Conservation (phyloP, 2,329 filamentous ascomycete genomes). For the Aspergillus ruber region DNA sequence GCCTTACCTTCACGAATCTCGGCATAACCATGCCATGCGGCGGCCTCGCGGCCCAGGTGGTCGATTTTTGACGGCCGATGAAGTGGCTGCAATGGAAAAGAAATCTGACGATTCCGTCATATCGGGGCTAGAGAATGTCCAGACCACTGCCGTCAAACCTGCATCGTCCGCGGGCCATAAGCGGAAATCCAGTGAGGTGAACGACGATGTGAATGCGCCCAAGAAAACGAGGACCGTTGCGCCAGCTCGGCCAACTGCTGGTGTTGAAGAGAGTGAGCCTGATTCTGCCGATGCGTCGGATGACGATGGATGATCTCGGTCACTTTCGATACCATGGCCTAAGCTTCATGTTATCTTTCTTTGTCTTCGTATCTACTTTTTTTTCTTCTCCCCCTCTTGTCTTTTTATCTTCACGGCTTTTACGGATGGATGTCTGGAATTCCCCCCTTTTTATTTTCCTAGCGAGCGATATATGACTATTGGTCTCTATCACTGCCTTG, state of each 20-base stretch:
- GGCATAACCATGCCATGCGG: slow-evolving; percentile 97
- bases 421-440: slow-evolving; percentile 26
- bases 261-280: slow-evolving; percentile 48
- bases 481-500: slow-evolving; percentile 11
- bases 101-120: slow-evolving; percentile 40
- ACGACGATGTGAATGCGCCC: slow-evolving; percentile 33
- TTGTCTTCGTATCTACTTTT: slow-evolving; percentile 13
- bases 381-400: background rate
- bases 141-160: slow-evolving; percentile 21
- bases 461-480: slow-evolving; percentile 32
- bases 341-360: slow-evolving; percentile 3
- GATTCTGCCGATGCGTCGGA: slow-evolving; percentile 44
- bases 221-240: slow-evolving; percentile 48
- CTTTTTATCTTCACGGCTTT: slow-evolving; percentile 13
- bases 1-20: slow-evolving; percentile 92
- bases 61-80: slow-evolving; percentile 91
- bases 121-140: slow-evolving; percentile 29
- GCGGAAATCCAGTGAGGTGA: slow-evolving; percentile 45
- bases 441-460: slow-evolving; percentile 11
- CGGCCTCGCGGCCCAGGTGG: slow-evolving; percentile 88
- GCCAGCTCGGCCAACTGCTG: slow-evolving; percentile 36
- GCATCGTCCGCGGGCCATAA: slow-evolving; percentile 38
- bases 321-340: slow-evolving; percentile 4
- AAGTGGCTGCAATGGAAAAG: slow-evolving; percentile 83
- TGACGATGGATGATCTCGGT: slow-evolving; percentile 39